phyloP scores from a whole-genome alignment of 2,329 filamentous ascomycete species.

The Phyllosticta citrichinensis region DNA sequence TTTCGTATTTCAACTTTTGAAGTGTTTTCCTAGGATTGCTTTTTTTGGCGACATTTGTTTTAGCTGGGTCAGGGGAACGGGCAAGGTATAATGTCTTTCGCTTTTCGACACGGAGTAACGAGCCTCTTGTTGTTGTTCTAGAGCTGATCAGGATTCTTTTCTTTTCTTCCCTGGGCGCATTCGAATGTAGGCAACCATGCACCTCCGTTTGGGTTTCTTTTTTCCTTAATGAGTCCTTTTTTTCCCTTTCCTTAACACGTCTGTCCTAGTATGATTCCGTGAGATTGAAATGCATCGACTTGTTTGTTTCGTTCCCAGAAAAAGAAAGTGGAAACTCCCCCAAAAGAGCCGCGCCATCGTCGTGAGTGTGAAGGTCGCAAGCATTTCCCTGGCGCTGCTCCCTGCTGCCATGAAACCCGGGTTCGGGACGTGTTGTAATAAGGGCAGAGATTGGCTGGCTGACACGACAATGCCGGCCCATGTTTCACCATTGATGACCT shows the following conservation, averaged over 20 bases:
- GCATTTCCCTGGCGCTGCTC: neutral
- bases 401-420: neutral
- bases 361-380: neutral
- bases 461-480: neutral
- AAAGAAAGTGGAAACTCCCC: neutral
- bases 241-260: neutral
- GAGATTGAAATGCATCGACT: neutral
- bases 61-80: neutral
- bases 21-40: neutral
- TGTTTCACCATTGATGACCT: neutral
- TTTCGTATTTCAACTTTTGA: neutral
- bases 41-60: conserved; percentile 3
- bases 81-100: conserved; percentile 9
- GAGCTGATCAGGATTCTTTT: conserved; percentile 4
- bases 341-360: neutral
- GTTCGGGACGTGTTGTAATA: neutral
- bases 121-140: neutral
- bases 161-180: neutral
- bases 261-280: neutral
- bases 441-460: neutral
- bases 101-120: neutral
- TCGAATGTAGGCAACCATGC: neutral
- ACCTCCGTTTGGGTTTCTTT: neutral
- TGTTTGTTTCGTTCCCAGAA: neutral
- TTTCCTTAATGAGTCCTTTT: neutral